Conservation (phyloP, 768 basidiomycete species). For the Chalciporus piperatus region DNA sequence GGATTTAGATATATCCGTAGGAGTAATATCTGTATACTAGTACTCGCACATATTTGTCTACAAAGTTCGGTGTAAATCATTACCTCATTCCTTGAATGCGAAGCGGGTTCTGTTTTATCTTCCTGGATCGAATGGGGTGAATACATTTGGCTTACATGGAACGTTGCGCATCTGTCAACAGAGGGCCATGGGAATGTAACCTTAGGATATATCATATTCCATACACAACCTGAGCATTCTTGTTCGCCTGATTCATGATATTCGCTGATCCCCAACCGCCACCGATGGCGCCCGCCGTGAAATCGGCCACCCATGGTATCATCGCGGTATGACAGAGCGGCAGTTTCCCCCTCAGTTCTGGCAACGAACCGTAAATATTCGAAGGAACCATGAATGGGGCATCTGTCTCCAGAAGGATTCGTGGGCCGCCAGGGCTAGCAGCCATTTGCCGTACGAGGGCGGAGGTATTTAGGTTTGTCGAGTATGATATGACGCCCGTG, state of each 20-base stretch:
- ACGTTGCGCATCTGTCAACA: too few relatives aligned
- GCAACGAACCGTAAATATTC: conserved; percentile 62
- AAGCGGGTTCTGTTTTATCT: too few relatives aligned
- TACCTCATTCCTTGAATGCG: too few relatives aligned
- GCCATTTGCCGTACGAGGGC: conserved; percentile 59
- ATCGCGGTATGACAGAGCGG: conserved; percentile 77
- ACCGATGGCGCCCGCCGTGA: conserved; percentile 49
- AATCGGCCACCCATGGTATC: conserved; percentile 85
- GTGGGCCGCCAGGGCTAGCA: conserved; percentile 28
- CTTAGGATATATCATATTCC: conserved; percentile 28
- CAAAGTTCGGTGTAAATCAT: too few relatives aligned
- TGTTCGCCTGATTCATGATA: conserved; percentile 59
- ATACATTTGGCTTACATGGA: too few relatives aligned
- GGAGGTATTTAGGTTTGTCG: conserved; percentile 71
- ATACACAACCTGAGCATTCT: conserved; percentile 65
- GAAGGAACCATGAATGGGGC: conserved; percentile 85
- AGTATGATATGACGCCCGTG: conserved; percentile 82
- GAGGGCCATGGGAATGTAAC: too few relatives aligned
- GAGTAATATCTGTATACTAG: too few relatives aligned
- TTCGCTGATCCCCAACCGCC: conserved; percentile 50
- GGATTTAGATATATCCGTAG: too few relatives aligned
- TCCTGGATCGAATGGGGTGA: too few relatives aligned
- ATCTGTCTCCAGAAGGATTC: conserved; percentile 78
- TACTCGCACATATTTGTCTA: too few relatives aligned
- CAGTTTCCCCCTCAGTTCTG: conserved; percentile 52